These are phyloP conservation scores for Tylopilus sp. DNA, from an alignment of 1,284 basidiomycete species.

Conservation along the genomic window DNA sequence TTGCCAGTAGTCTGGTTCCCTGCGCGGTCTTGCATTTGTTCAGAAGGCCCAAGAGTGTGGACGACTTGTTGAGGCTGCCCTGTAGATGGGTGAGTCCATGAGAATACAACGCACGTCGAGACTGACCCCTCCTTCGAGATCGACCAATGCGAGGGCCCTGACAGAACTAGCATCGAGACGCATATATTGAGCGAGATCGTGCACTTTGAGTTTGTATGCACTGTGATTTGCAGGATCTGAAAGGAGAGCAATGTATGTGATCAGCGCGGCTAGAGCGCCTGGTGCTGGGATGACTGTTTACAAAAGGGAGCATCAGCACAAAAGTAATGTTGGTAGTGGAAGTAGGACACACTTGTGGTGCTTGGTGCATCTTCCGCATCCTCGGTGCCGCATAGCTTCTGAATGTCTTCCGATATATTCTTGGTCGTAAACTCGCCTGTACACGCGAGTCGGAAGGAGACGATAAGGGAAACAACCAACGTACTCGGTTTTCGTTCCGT, in stretches of 20 bases:
- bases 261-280: slow-evolving; percentile 71
- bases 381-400: slow-evolving; percentile 51
- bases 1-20: slow-evolving; percentile 85
- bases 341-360: slow-evolving; percentile 9
- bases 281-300: slow-evolving; percentile 33
- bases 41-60: slow-evolving; percentile 84
- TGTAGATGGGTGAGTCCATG: slow-evolving; percentile 21
- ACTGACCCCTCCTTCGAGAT: slow-evolving; percentile 55
- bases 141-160: slow-evolving; percentile 85
- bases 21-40: slow-evolving; percentile 98
- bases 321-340: background rate
- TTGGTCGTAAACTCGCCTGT: slow-evolving; percentile 82
- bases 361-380: slow-evolving; percentile 21
- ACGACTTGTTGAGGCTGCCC: slow-evolving; percentile 66
- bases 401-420: slow-evolving; percentile 83
- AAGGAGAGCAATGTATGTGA: slow-evolving; percentile 83
- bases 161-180: slow-evolving; percentile 93
- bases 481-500: slow-evolving; percentile 84
- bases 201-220: slow-evolving; percentile 77
- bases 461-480: slow-evolving; percentile 23
- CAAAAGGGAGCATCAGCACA: slow-evolving; percentile 28
- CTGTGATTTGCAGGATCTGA: slow-evolving; percentile 80
- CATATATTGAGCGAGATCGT: slow-evolving; percentile 95
- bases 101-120: slow-evolving; percentile 10
- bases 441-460: background rate